A percentile compares a stretch with the other conserved stretches of the same genome.
phyloP scores from a whole-genome alignment of 768 basidiomycete species.

The Naganishia friedmannii region DNA sequence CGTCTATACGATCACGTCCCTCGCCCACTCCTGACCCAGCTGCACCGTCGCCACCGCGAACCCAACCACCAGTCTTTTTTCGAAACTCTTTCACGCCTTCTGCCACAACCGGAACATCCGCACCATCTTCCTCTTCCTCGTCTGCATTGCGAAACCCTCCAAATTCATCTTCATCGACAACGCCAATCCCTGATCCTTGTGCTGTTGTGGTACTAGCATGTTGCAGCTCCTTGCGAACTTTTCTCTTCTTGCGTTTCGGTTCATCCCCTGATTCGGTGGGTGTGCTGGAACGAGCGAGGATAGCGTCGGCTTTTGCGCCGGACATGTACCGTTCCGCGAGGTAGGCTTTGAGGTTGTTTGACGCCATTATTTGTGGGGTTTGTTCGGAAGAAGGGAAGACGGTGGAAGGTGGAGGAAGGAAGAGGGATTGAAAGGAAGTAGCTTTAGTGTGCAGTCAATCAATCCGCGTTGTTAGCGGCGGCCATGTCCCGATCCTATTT shows the following conservation, averaged over 20 bases:
- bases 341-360: slow-evolving; percentile 48
- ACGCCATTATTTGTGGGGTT: slow-evolving; percentile 25
- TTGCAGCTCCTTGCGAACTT: slow-evolving; percentile 53
- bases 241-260: slow-evolving; percentile 67
- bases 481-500: too few species aligned
- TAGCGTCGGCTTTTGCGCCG: slow-evolving; percentile 92
- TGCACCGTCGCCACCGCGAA: too few species aligned
- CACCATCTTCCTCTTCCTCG: slow-evolving; percentile 44
- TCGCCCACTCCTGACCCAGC: slow-evolving; percentile 33
- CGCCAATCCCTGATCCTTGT: slow-evolving; percentile 36
- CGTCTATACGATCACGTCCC: slow-evolving; percentile 46
- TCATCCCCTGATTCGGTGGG: slow-evolving; percentile 47
- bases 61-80: slow-evolving; percentile 39
- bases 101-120: background rate
- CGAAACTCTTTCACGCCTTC: slow-evolving; percentile 32
- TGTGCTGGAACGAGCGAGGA: slow-evolving; percentile 61
- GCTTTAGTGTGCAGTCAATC: too few species aligned
- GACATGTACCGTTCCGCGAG: slow-evolving; percentile 73
- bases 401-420: background rate
- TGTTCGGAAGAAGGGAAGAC: background rate
- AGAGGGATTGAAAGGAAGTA: background rate
- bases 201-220: slow-evolving; percentile 28
- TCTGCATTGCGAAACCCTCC: slow-evolving; percentile 33
- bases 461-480: too few species aligned
- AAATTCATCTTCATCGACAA: slow-evolving; percentile 49